Conservation (phyloP, 2,329 filamentous ascomycete genomes). For the Trichoderma oligosporum region DNA sequence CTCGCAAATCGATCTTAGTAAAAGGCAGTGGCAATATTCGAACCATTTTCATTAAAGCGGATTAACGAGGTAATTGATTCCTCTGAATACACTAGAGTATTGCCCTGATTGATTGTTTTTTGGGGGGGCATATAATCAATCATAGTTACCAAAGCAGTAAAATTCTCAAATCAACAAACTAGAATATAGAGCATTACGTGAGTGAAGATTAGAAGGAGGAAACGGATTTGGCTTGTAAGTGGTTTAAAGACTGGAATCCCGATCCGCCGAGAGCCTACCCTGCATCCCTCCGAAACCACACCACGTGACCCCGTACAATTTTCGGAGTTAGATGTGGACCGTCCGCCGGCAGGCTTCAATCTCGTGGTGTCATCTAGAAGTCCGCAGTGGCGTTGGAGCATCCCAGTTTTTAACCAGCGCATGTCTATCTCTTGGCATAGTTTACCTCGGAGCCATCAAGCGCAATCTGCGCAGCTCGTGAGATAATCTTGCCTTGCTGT, state of each 20-base stretch:
- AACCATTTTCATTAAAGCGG: constrained; percentile 34
- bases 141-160: too few species aligned
- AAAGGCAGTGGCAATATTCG: constrained; percentile 48
- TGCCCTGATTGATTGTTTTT: too few species aligned
- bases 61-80: not conserved
- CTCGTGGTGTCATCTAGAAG: constrained; percentile 20
- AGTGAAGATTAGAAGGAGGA: not conserved
- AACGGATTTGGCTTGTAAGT: not conserved
- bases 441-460: constrained; percentile 20
- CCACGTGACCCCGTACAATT: constrained; percentile 33
- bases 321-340: constrained; percentile 27
- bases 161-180: not conserved
- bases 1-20: constrained; percentile 32
- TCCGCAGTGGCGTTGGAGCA: constrained; percentile 18
- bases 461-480: constrained; percentile 31
- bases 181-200: not conserved
- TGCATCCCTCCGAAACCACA: not conserved
- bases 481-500: constrained; percentile 29
- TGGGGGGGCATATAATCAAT: too few species aligned
- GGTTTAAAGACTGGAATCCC: constrained; percentile 1
- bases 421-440: constrained; percentile 2
- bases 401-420: constrained; percentile 11
- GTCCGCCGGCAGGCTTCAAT: constrained; percentile 18
- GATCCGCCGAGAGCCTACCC: constrained; percentile 7
- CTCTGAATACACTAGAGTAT: too few species aligned